phyloP scores from a whole-genome alignment of 352 stramenopile genomes.

The Globisporangium heterothallicum region DNA sequence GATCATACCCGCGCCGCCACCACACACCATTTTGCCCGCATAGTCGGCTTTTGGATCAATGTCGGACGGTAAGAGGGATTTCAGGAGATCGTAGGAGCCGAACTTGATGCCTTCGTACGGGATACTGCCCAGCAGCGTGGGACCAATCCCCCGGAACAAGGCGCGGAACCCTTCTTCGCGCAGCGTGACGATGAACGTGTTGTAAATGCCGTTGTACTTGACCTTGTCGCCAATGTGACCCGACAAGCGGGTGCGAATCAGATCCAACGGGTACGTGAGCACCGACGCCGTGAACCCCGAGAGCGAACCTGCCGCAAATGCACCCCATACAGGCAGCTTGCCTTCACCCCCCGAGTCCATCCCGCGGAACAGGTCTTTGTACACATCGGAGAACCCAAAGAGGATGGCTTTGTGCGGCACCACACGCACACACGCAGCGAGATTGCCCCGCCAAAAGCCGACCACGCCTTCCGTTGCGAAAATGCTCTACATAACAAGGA shows the following conservation, averaged over 20 bases:
- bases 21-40: conserved; percentile 63
- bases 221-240: conserved; percentile 63
- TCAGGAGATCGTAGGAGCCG: conserved; percentile 70
- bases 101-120: conserved; percentile 85
- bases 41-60: conserved; percentile 59
- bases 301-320: conserved; percentile 65
- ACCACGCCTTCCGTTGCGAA: conserved; percentile 44
- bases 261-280: conserved; percentile 83
- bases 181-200: conserved; percentile 68
- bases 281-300: conserved; percentile 83
- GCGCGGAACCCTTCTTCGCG: conserved; percentile 57
- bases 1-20: conserved; percentile 73
- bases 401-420: conserved; percentile 75
- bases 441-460: conserved; percentile 76
- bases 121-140: conserved; percentile 61
- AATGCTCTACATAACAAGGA: conserved; percentile 27
- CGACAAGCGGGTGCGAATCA: conserved; percentile 76
- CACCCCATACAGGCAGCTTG: conserved; percentile 40
- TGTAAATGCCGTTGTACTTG: conserved; percentile 62
- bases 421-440: conserved; percentile 70
- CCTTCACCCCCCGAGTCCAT: conserved; percentile 18
- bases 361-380: conserved; percentile 70
- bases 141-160: conserved; percentile 67
- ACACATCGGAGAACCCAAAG: conserved; percentile 84
- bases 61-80: conserved; percentile 40